Base-by-base conservation (phyloP, 208 protist genomes). In the Novymonas esmeraldas region DNA sequence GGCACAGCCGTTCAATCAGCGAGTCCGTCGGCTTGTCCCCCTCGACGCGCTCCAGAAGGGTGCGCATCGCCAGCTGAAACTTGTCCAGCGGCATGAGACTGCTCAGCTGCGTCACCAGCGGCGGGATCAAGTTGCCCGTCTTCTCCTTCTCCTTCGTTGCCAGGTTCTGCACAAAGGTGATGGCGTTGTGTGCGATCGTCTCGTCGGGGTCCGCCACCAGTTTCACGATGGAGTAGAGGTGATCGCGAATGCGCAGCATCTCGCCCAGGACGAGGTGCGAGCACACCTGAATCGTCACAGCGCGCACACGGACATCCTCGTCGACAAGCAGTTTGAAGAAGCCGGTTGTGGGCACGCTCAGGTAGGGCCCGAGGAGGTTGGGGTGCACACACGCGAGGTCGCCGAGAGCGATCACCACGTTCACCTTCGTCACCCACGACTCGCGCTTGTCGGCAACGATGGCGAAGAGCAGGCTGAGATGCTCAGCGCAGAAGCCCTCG, bases 221-320 rank as follows among this genome's bases (percentile, higher is more conserved):
- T 64, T 89, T 89, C 11, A 96, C 82, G 49, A 96, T 93, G 22
- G 81, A 87, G 76, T 93, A 85, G 20, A 96, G 69, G 75, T 95
- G 87, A 52, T 96, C 89, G 46, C 81, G 75, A 38, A 96, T 90
- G 51, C 92, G 92, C 52, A 96, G 85, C 92, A 96, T 96, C 39
- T 96, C 92, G 9, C 87, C 82, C 44, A 96, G 79, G 50, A 96
- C 89, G 7, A 96, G 74, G 58, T 96, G 92, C 9, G 92, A 95
- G 76, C 92, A 96, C 33, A 96, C 89, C 72, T 96, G 92, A 74
- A 96, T 93, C 14, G 92, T 95, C 62, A 94, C 87, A 4, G 92
- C 88, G 28, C 92, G 82, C 62, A 96, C 92, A 13, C 92, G 82
- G 20, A 90, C 73, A 67, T 96, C 92, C 69, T 90, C 81, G 70